These are phyloP conservation scores for Aspergillus nanangensis DNA, from an alignment of 495 filamentous ascomycete genomes.

Conservation along the genomic window DNA sequence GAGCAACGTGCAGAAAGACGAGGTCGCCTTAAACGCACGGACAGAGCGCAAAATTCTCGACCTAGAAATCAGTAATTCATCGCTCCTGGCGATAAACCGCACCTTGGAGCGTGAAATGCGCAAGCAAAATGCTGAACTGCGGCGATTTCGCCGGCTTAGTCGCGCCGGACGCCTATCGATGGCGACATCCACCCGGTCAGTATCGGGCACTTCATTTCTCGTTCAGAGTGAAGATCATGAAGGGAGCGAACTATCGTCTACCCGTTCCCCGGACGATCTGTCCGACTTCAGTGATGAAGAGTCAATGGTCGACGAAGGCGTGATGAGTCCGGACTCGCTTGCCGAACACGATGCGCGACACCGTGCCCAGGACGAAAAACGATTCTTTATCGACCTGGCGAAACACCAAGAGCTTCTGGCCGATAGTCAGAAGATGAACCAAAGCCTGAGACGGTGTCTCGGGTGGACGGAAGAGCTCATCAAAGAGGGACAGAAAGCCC, in stretches of 20 bases:
- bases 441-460: slow-evolving; percentile 83
- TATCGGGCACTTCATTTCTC: slow-evolving; percentile 32
- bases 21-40: slow-evolving; percentile 76
- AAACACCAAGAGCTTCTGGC: slow-evolving; percentile 84
- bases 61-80: slow-evolving; percentile 96
- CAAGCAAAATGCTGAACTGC: slow-evolving; percentile 84
- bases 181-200: slow-evolving; percentile 39
- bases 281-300: slow-evolving; percentile 45
- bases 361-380: slow-evolving; percentile 62
- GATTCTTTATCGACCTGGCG: slow-evolving; percentile 74
- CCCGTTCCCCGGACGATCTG: slow-evolving; percentile 31
- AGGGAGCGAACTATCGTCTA: slow-evolving; percentile 32
- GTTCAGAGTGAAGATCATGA: slow-evolving; percentile 35
- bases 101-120: slow-evolving; percentile 86
- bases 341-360: slow-evolving; percentile 39
- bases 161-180: slow-evolving; percentile 69
- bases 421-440: slow-evolving; percentile 90
- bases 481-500: slow-evolving; percentile 76
- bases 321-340: slow-evolving; percentile 28
- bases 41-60: slow-evolving; percentile 94
- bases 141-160: slow-evolving; percentile 76
- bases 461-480: slow-evolving; percentile 87
- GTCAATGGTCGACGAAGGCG: slow-evolving; percentile 31
- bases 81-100: slow-evolving; percentile 93
- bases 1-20: slow-evolving; percentile 44